Evolutionary conservation across 208 protist genomes (phyloP).

Genomic region (Acanthamoeba polyphaga): DNA sequence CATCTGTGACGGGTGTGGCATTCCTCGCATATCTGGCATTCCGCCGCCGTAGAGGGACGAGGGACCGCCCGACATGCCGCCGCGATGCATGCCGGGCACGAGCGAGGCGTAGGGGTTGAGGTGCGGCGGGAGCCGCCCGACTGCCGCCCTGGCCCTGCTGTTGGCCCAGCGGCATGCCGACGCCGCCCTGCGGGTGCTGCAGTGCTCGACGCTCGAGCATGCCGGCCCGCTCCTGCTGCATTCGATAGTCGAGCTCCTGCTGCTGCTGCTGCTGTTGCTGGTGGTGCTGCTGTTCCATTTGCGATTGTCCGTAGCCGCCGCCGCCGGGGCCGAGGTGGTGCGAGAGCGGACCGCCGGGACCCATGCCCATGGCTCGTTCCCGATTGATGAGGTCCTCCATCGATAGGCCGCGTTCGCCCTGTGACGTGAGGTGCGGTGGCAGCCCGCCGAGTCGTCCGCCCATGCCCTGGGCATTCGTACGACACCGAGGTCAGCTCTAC

Average conservation of each 20-base stretch:
- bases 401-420: not conserved
- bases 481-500: too few relatives aligned
- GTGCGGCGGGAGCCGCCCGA: not conserved
- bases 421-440: not conserved
- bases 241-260: conserved; percentile 24
- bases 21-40: not conserved
- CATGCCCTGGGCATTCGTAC: not conserved
- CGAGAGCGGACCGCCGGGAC: not conserved
- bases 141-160: not conserved
- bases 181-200: conserved; percentile 43
- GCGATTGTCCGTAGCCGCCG: not conserved
- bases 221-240: conserved; percentile 24
- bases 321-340: not conserved
- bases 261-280: not conserved
- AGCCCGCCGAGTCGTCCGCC: conserved; percentile 3
- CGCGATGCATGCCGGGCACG: not conserved
- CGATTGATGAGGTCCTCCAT: conserved; percentile 26
- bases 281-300: not conserved
- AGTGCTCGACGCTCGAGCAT: conserved; percentile 48
- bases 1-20: conserved; percentile 25
- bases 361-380: conserved; percentile 2
- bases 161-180: not conserved
- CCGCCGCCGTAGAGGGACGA: not conserved
- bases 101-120: conserved; percentile 41
- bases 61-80: not conserved